Percentiles rank a stretch among this genome's conserved stretches.
Evolutionary conservation across 1,284 basidiomycete genomes (phyloP).

Genomic region (Uromyces viciae-fabae): DNA sequence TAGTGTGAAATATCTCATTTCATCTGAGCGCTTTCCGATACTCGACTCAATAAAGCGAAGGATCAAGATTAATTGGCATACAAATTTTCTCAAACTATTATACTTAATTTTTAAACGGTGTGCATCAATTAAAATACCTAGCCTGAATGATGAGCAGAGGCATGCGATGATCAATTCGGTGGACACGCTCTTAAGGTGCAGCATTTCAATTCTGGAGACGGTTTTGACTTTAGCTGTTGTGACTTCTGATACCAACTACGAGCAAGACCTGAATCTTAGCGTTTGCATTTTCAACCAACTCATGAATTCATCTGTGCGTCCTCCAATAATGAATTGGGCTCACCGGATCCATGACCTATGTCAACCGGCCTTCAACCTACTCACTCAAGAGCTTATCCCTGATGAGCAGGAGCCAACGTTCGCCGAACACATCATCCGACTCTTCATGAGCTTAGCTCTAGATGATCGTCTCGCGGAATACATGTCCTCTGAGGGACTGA

Average conservation of each 20-base stretch:
- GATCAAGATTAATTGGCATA: constrained; percentile 32
- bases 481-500: constrained; percentile 42
- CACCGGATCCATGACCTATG: constrained; percentile 43
- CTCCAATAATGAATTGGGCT: constrained; percentile 39
- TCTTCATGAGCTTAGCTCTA: constrained; percentile 38
- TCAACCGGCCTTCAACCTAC: constrained; percentile 42
- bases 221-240: constrained; percentile 26
- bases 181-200: constrained; percentile 33
- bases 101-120: constrained; percentile 35
- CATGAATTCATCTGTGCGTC: constrained; percentile 34
- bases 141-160: constrained; percentile 28
- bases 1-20: constrained; percentile 17
- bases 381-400: constrained; percentile 13
- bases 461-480: constrained; percentile 42
- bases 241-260: constrained; percentile 26
- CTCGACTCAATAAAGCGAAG: constrained; percentile 35
- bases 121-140: constrained; percentile 7
- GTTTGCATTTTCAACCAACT: constrained; percentile 40
- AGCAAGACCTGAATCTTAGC: constrained; percentile 35
- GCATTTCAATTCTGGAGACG: constrained; percentile 36
- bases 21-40: constrained; percentile 37
- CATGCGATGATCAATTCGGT: constrained; percentile 22
- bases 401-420: constrained; percentile 42
- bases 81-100: constrained; percentile 34
- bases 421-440: constrained; percentile 29